Evolutionary conservation across 78 protist genomes (phyloP).

Genomic region (Polysphondylium violaceum): DNA sequence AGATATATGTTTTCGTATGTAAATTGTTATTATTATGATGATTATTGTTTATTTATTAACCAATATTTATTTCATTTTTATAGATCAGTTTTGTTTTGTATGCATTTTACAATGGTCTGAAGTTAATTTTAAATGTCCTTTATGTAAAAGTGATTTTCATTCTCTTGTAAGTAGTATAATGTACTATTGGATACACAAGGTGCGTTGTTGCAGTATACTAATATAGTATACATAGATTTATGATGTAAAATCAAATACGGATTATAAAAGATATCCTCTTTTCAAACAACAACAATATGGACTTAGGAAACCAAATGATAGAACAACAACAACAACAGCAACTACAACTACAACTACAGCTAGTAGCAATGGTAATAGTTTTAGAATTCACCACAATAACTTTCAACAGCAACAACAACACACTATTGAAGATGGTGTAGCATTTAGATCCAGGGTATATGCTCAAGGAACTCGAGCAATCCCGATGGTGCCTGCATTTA

Average conservation of each 20-base stretch:
- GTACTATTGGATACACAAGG: background rate
- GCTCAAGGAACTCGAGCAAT: conserved; percentile 23
- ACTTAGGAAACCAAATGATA: background rate
- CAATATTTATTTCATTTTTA: background rate
- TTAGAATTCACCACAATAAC: background rate
- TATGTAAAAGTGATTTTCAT: conserved; percentile 42
- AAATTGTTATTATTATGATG: background rate
- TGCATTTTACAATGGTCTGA: conserved; percentile 77
- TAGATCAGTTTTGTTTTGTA: conserved; percentile 63
- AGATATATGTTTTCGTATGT: conserved; percentile 75
- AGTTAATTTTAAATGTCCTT: conserved; percentile 42
- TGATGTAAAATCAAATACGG: conserved; percentile 68
- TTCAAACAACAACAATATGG: background rate
- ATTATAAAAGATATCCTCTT: conserved; percentile 42
- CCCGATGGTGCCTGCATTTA: conserved; percentile 71
- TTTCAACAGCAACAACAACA: background rate
- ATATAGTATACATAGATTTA: background rate
- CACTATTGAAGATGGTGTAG: background rate
- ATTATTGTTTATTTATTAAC: background rate
- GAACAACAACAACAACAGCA: background rate
- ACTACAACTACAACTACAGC: background rate
- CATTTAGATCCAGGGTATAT: conserved; percentile 69
- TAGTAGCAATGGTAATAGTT: background rate
- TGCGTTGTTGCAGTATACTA: background rate
- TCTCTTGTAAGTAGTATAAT: conserved; percentile 7